Percentiles rank a stretch among this genome's conserved stretches.
Evolutionary conservation across 2,329 filamentous ascomycete species (phyloP).

Genomic region (Botrytis fabae): DNA sequence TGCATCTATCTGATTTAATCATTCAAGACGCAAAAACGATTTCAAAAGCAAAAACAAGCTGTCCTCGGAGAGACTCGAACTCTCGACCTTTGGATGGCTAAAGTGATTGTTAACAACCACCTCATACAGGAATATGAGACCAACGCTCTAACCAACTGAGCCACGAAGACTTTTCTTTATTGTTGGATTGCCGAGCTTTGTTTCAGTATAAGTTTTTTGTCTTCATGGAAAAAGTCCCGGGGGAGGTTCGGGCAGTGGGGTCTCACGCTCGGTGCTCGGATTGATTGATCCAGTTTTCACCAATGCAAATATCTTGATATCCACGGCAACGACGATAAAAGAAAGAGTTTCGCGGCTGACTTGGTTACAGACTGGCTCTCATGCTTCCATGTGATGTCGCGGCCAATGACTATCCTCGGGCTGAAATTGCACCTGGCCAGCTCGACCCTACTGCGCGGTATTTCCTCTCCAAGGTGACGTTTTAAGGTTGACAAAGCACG

Average conservation of each 20-base stretch:
- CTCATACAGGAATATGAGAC: slow-evolving; percentile 41
- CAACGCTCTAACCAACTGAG: slow-evolving; percentile 49
- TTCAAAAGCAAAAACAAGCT: slow-evolving; percentile 23
- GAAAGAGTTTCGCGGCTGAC: slow-evolving; percentile 44
- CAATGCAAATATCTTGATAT: background rate
- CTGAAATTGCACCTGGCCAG: background rate
- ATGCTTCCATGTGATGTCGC: slow-evolving; percentile 28
- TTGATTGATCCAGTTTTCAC: background rate
- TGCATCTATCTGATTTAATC: background rate
- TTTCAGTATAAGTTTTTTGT: background rate
- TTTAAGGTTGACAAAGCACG: background rate
- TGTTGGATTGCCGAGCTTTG: rapidly evolving
- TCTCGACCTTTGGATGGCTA: slow-evolving; percentile 47
- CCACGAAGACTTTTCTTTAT: slow-evolving; percentile 42
- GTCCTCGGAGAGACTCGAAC: slow-evolving; percentile 50
- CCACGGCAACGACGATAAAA: background rate
- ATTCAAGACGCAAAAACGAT: background rate
- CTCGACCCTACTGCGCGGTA: background rate
- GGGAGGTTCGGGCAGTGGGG: background rate
- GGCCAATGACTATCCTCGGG: background rate
- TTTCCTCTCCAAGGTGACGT: background rate
- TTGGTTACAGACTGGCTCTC: slow-evolving; percentile 48
- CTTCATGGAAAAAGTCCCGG: background rate
- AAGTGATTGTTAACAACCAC: slow-evolving; percentile 15
- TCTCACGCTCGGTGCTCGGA: background rate